Evolutionary conservation across 345 rosid species (phyloP), one percentile per base, ranked within the genome.

Genomic region (Noccaea caerulescens): DNA sequence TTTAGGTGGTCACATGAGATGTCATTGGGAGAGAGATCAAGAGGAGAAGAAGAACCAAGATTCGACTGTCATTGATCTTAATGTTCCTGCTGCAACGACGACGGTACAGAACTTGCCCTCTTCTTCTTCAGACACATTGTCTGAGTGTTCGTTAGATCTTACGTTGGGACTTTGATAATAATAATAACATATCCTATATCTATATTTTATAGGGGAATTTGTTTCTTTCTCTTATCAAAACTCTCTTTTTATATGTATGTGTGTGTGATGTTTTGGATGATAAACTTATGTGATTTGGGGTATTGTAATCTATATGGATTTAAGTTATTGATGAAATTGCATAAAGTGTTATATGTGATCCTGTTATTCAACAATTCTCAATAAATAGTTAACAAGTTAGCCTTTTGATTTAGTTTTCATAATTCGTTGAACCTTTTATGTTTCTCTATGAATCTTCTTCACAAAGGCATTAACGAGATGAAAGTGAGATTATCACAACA

Each of bases 1-100:
- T 5, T 78, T 90, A 1, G 93, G 87, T 2, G 93, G 96, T 7
- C 96, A 90, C 67, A 90, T 76, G 84, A 86, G 91, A 72, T 84
- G 85, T 68, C 96, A 86, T 34, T 83, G 87, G 91, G 88, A 81
- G 76, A 87, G 75, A 72, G 74, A 72, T 55, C 64, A 57, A 14
- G 84, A 84, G 8, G 82, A 73, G 53, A 44, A 68, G 0, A 33
- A 76, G 49, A 43, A 72, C 2, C 51, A 56, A 56, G 59, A 27
- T 34, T 37, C 75, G 13, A 27, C 50, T 13, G 58, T 68, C 1
- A 55, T 87, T 63, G 96, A 88, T 82, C 85, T 89, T 53, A 92
- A 89, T 78, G 60, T 83, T 49, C 96, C 96, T 49, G 44, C 62
- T 20, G 86, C 91, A 8, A 5, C 55, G 30, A 5, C 63, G 30